phyloP scores from a whole-genome alignment of 139 green algal species.

The Chlamydomonas schloesseri region DNA sequence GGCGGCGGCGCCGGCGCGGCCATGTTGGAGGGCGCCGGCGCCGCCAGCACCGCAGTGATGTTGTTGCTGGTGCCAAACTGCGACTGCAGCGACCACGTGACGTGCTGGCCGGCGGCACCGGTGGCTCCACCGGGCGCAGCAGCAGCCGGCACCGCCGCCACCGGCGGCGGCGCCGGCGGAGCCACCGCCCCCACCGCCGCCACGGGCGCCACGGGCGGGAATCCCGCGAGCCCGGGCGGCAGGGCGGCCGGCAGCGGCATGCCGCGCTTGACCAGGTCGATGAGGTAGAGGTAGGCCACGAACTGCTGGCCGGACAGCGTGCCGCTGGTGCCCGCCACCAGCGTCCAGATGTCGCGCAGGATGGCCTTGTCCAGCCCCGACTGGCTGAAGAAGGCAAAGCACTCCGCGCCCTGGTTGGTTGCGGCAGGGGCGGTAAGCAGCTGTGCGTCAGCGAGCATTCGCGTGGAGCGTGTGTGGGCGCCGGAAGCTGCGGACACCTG shows the following conservation, averaged over 20 bases:
- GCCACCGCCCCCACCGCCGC: neutral
- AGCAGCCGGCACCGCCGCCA: neutral
- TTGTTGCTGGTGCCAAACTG: slow-evolving; percentile 54
- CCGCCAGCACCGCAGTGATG: slow-evolving; percentile 27
- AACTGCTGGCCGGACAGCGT: slow-evolving; percentile 79
- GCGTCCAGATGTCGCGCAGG: slow-evolving; percentile 73
- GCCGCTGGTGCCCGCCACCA: slow-evolving; percentile 75
- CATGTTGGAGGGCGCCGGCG: slow-evolving; percentile 4
- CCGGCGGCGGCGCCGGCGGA: neutral
- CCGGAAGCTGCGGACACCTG: no score
- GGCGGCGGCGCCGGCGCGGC: slow-evolving; percentile 26
- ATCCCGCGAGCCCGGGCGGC: slow-evolving; percentile 48
- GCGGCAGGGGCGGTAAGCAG: neutral
- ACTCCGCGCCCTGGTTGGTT: slow-evolving; percentile 76
- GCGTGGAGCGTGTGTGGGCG: no score
- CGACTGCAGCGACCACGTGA: slow-evolving; percentile 52
- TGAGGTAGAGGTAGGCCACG: slow-evolving; percentile 82
- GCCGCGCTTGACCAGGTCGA: slow-evolving; percentile 69
- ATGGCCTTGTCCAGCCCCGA: slow-evolving; percentile 81
- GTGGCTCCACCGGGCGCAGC: no score
- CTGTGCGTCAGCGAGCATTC: no score
- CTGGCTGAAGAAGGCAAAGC: slow-evolving; percentile 84
- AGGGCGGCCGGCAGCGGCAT: slow-evolving; percentile 46
- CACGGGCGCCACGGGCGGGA: slow-evolving; percentile 56
- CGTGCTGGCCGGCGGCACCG: no score